Evolutionary conservation across 805 yeast genomes (phyloP), one percentile per base, ranked within the genome.

Genomic region (Saccharomycopsis babjevae): DNA sequence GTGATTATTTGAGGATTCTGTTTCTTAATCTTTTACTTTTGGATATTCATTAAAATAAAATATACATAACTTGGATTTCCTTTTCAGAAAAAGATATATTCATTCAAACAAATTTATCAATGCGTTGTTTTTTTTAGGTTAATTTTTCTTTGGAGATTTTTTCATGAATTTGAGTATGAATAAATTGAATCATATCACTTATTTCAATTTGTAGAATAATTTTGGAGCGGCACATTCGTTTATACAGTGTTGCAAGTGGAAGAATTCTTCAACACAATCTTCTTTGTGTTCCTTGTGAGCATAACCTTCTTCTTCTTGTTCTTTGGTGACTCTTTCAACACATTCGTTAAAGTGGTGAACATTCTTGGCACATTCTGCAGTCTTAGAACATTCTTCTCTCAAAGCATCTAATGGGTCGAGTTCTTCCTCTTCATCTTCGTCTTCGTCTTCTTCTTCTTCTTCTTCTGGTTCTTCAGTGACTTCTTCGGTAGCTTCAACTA

Each of bases 191-290:
- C 28, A 20, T 5, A 5, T 46, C 16, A 22, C 65, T 75, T 83
- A 91, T 76, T 89, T 89, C 77, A 91, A 84, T 77, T 86, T 88
- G 79, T 83, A 77, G 80, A 92, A 89, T 74, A 92, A 79, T 75
- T 84, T 86, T 76, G 96, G 96, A 65, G 96, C 90, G 73, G 86
- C 90, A 79, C 96, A 84, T 73, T 89, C 94, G 76, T 89, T 90
- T 70, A 92, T 68, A 79, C 96, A 89, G 76, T 93, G 97, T 75
- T 90, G 90, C 74, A 92, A 81, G 77, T 94, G 98, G 90, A 93
- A 93, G 76, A 88, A 93, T 77, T 93, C 99, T 77, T 93, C 98
- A 65, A 93, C 87, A 81, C 99, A 93, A 77, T 93, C 97, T 80
- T 93, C 99, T 78, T 93, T 93, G 81, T 89, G 80, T 11, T 79